Conservation (phyloP, 225 moss, liverwort and hornwort species). For the Neckera pumila region DNA sequence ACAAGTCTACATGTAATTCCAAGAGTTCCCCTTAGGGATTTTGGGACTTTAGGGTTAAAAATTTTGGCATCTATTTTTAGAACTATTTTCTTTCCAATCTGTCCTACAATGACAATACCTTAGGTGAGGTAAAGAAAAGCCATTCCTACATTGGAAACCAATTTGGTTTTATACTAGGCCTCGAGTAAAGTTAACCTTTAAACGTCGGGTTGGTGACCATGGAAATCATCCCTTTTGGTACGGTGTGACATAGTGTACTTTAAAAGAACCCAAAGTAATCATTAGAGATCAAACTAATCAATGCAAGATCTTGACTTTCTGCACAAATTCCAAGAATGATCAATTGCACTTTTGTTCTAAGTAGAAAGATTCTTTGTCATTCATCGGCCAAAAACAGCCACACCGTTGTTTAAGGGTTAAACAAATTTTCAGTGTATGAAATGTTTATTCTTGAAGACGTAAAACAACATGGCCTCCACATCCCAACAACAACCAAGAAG, state of each 20-base stretch:
- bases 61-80: background rate
- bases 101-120: fast-evolving
- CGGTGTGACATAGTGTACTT: background rate
- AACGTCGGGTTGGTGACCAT: fast-evolving
- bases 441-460: background rate
- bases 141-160: background rate
- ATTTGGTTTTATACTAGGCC: background rate
- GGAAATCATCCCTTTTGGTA: background rate
- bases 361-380: background rate
- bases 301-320: background rate
- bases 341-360: background rate
- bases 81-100: background rate
- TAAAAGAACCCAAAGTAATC: background rate
- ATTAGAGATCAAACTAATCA: background rate
- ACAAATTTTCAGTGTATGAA: background rate
- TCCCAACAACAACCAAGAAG: too few species aligned
- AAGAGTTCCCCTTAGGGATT: too few species aligned
- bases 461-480: background rate
- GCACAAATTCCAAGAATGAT: background rate
- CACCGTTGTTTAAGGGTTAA: fast-evolving
- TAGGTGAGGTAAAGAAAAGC: background rate
- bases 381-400: background rate
- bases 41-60: too few species aligned
- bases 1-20: too few species aligned
- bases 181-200: background rate